A percentile compares a stretch with the other conserved stretches of the same genome.
phyloP scores from a whole-genome alignment of 192 early-diverging fungal species.

The Mortierella alpina region DNA sequence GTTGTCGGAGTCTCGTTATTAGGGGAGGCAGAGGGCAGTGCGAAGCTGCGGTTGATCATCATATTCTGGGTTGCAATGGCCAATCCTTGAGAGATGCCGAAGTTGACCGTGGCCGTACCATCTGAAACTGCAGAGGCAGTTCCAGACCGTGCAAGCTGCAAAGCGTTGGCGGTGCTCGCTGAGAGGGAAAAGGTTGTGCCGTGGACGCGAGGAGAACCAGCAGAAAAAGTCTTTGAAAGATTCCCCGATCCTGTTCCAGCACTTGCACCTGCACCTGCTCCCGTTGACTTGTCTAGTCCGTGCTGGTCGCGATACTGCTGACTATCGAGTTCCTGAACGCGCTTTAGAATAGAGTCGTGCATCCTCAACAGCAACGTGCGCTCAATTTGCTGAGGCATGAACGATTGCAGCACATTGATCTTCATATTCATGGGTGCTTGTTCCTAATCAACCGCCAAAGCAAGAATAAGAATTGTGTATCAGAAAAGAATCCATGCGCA shows the following conservation, averaged over 20 bases:
- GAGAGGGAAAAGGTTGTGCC: constrained; percentile 5
- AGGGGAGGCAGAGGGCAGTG: constrained; percentile 17
- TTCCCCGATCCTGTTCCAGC: neutral
- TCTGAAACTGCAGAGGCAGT: neutral
- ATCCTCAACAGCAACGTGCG: constrained; percentile 56
- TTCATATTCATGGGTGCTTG: constrained; percentile 53
- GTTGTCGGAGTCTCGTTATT: neutral
- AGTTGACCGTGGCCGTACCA: neutral
- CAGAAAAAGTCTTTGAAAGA: neutral
- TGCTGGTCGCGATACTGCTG: constrained; percentile 43
- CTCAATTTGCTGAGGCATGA: constrained; percentile 57
- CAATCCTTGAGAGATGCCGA: constrained; percentile 29
- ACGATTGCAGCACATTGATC: constrained; percentile 51
- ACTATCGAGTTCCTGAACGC: constrained; percentile 58
- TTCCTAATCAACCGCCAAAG: constrained; percentile 10
- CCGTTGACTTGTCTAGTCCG: constrained; percentile 21
- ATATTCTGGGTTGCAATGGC: constrained; percentile 46
- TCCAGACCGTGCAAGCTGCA: neutral
- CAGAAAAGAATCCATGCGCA: too few species aligned
- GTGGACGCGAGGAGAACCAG: neutral
- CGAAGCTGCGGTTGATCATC: constrained; percentile 47
- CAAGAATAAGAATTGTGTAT: neutral
- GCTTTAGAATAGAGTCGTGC: constrained; percentile 59
- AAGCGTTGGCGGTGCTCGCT: neutral
- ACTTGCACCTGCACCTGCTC: constrained; percentile 8